Evolutionary conservation across 129 eudicot genomes (phyloP).

Genomic region (Saussurea involucrata): DNA sequence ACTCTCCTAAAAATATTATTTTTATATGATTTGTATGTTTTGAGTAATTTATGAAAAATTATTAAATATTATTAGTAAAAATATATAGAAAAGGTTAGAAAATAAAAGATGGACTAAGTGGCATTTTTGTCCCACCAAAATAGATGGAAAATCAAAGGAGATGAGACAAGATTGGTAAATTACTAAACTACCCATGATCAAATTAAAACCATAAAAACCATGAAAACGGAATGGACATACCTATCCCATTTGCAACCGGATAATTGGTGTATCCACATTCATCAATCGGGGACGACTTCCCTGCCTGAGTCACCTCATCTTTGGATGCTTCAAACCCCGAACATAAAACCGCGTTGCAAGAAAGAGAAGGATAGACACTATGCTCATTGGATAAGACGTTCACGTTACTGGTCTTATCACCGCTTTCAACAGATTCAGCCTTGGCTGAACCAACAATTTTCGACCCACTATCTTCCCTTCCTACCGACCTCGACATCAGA

Average conservation of each 20-base stretch:
- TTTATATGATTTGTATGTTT: too few relatives aligned
- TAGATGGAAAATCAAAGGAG: neutral
- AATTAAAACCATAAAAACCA: neutral
- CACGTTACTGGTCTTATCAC: slow-evolving; percentile 65
- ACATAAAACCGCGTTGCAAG: slow-evolving; percentile 86
- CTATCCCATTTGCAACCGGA: slow-evolving; percentile 54
- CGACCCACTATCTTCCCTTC: slow-evolving; percentile 82
- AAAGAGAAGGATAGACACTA: slow-evolving; percentile 67
- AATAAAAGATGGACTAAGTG: too few relatives aligned
- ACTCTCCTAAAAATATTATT: too few relatives aligned
- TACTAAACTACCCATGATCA: neutral
- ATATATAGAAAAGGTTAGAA: too few relatives aligned
- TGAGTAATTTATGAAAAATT: too few relatives aligned
- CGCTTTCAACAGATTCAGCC: slow-evolving; percentile 85
- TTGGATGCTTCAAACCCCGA: slow-evolving; percentile 79
- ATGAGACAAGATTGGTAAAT: neutral
- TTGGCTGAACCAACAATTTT: slow-evolving; percentile 74
- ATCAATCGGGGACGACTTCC: slow-evolving; percentile 60
- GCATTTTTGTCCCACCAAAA: too few relatives aligned
- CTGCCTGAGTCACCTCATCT: slow-evolving; percentile 84
- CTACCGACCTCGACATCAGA: slow-evolving; percentile 51
- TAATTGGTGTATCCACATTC: slow-evolving; percentile 47
- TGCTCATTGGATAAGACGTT: slow-evolving; percentile 40
- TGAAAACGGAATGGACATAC: slow-evolving; percentile 18
- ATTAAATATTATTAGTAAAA: too few relatives aligned